phyloP scores from a whole-genome alignment of 371 early-diverging fungal species.

The Mucor irregularis region DNA sequence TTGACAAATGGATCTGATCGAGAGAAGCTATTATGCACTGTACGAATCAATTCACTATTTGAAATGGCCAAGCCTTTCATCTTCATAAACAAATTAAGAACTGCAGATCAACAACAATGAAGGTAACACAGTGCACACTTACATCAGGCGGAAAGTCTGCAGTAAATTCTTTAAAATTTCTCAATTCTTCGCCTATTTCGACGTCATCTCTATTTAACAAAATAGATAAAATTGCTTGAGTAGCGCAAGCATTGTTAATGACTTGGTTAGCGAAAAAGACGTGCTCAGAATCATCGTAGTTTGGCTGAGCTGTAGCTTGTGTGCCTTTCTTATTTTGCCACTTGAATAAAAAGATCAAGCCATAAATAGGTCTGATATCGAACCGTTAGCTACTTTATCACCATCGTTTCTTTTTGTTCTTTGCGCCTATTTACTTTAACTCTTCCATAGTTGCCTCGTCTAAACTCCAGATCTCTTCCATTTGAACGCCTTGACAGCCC shows the following conservation, averaged over 20 bases:
- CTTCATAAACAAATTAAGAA: constrained; percentile 27
- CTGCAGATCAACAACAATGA: neutral
- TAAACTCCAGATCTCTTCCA: constrained; percentile 82
- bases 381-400: neutral
- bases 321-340: constrained; percentile 61
- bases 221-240: constrained; percentile 90
- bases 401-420: neutral
- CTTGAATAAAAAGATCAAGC: constrained; percentile 91
- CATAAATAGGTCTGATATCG: constrained; percentile 83
- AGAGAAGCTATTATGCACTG: constrained; percentile 86
- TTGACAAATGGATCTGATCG: constrained; percentile 76
- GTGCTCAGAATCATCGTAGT: constrained; percentile 31
- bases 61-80: constrained; percentile 83
- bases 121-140: constrained; percentile 16
- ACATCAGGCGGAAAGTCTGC: constrained; percentile 81
- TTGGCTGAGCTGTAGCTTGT: constrained; percentile 13
- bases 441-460: constrained; percentile 55
- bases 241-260: constrained; percentile 89
- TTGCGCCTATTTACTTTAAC: constrained; percentile 42
- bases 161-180: constrained; percentile 78
- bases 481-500: constrained; percentile 82
- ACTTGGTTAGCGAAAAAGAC: constrained; percentile 84
- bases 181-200: constrained; percentile 73
- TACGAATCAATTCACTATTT: constrained; percentile 78
- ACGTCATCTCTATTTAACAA: constrained; percentile 74